Base-by-base conservation (phyloP, 2,329 filamentous ascomycete species). In the Leptodontidium sp. region DNA sequence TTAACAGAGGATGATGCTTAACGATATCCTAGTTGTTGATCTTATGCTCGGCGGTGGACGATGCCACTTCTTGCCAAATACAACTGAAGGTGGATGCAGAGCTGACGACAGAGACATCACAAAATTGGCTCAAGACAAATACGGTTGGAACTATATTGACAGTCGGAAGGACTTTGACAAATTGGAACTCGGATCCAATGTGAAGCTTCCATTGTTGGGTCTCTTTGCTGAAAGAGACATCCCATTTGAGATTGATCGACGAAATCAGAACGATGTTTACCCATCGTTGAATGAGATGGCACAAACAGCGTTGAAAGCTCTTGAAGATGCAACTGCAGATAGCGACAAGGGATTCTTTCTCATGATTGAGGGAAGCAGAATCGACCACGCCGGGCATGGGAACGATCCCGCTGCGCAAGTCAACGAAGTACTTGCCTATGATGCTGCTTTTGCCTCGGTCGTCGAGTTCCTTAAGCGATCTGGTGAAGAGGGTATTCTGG, bases 351-450 rank as follows among this genome's bases (percentile, higher is more conserved):
- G 96, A 4, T 99, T 98, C 84, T 99, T 99, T 82, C 84, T 99
- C 75, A 97, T 99, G 95, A 97, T 99, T 70, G 96, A 99, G 81
- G 96, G 94, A 4, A 97, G 93, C 75, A 87, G 96, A 52, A 98
- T 99, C 75, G 96, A 99, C 77, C 96, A 99, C 78, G 95, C 96
- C 4, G 96, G 94, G 7, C 93, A 96, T 78, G 88, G 87, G 71
- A 96, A 96, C 75, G 93, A 96, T 75, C 92, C 93, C 0, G 92
- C 91, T 11, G 91, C 93, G 0, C 93, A 96, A 77, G 93, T 95
- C 12, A 90, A 93, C 74, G 96, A 99, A 80, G 95, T 99, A 0
- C 84, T 98, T n/a, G 95, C 94, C 63, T 99, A 97, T 76, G 96
- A 99, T 84, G 89, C 87, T 79, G 87, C 96, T 0, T 97, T 99